Base-by-base conservation (phyloP, 2,329 filamentous ascomycete species). In the Fusarium humuli region DNA sequence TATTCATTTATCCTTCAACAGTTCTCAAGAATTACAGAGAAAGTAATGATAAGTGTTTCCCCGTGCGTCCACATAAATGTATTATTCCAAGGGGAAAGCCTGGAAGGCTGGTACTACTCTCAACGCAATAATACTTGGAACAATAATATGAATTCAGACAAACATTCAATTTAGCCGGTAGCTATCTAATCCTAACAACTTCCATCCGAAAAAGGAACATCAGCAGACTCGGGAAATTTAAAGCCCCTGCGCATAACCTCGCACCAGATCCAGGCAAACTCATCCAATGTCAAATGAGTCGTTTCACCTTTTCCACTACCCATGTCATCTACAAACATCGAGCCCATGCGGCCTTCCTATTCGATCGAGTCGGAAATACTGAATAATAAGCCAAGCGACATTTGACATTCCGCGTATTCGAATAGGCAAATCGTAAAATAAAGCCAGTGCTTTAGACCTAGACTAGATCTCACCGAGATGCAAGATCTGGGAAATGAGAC, bases 401-500 rank as follows among this genome's bases (percentile, higher is more conserved):
- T 57, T 67, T 54, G 47, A 20, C 41, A 70, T 68, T 68, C 55
- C 70, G 30, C 57, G 11, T 59, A 53, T 55, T 54, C 44, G 14
- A 46, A 41, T 55, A 34, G 16, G 44, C 45, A 29, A 49, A 45
- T 16, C 37, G 25, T 27, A 42, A n/a, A 37, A 37, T 25, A 27
- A 37, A 63, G 47, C 56, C 61, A 20, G n/a, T 49, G 37, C 63
- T 50, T 49, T n/a, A 66, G 23, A 65, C 20, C 30, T 29, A 66
- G 41, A 65, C 30, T 29, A 66, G 46, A 65, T 27, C 30, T 29
- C 37, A 27, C 23, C 22, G 9, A 65, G 16, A 49, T 44, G 53
- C 27, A 48, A 44, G 25, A 52, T 27, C 45, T 47, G 72, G 72
- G 72, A 74, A 73, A 74, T 74, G 70, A 74, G 55, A 32, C 22